Percentiles rank a stretch among this genome's conserved stretches.
Conservation (phyloP, 192 early-diverging fungal genomes). For the Gamsiella multidivaricata region DNA sequence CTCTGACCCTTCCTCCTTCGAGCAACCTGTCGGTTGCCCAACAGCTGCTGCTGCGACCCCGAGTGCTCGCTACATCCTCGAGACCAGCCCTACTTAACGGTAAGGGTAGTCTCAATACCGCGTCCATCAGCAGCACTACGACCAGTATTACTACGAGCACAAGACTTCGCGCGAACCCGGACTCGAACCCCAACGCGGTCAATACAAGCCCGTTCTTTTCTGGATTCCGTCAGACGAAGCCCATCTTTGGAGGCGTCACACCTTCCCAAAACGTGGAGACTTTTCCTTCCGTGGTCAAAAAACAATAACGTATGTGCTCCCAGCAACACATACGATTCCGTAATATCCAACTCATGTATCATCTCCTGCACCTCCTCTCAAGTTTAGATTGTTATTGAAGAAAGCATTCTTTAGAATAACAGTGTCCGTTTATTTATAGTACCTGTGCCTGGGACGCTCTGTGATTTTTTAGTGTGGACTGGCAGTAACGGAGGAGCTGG, state of each 20-base stretch:
- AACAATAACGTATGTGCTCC: not conserved
- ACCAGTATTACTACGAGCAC: not conserved
- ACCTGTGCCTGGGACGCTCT: not conserved
- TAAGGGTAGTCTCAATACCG: not conserved
- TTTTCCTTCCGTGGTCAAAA: no score
- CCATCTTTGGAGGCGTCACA: not conserved
- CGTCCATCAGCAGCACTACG: not conserved
- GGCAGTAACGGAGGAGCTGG: not conserved
- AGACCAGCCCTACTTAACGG: not conserved
- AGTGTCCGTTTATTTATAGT: no score
- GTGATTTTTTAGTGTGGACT: not conserved
- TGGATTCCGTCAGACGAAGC: conserved; percentile 20
- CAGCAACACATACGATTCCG: no score
- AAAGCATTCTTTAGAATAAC: no score
- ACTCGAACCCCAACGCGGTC: not conserved
- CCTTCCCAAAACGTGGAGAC: not conserved
- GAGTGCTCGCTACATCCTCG: not conserved
- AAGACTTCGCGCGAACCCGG: not conserved
- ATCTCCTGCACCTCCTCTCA: no score
- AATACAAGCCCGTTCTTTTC: conserved; percentile 15
- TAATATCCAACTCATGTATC: no score
- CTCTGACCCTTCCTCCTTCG: not conserved
- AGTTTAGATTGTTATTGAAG: no score
- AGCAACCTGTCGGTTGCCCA: not conserved
- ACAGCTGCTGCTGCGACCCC: not conserved